Conservation (phyloP, 805 yeast genomes). For the Myxozyma udenii region DNA sequence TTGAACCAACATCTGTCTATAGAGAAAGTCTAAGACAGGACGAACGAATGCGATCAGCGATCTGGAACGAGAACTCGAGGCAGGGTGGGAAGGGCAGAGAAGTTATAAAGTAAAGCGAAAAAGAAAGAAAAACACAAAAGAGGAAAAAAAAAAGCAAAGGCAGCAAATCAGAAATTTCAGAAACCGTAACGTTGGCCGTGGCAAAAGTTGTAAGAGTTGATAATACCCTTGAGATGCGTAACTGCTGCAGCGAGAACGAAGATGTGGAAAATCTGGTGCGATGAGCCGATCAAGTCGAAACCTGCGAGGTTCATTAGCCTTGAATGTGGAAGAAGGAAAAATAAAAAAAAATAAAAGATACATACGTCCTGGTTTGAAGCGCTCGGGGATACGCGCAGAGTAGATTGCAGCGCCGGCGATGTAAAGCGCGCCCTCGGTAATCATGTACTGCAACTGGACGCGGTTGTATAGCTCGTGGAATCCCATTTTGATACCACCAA, state of each 20-base stretch:
- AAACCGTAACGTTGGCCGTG: slow-evolving; percentile 26
- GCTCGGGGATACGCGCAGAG: slow-evolving; percentile 77
- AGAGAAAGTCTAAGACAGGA: no score
- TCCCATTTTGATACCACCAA: slow-evolving; percentile 50
- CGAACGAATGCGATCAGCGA: no score
- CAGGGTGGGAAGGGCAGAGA: no score
- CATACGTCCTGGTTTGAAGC: slow-evolving; percentile 62
- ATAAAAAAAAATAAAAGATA: slow-evolving; percentile 48
- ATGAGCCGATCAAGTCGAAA: slow-evolving; percentile 63
- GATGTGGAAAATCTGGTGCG: slow-evolving; percentile 75
- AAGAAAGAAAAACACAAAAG: no score
- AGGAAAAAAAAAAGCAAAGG: no score
- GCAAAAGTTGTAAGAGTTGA: slow-evolving; percentile 49
- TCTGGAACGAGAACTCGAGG: no score
- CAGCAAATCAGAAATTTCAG: slow-evolving; percentile 1
- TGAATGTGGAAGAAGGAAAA: slow-evolving; percentile 72
- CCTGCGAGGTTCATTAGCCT: slow-evolving; percentile 46
- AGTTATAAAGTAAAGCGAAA: no score
- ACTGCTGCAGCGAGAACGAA: slow-evolving; percentile 43
- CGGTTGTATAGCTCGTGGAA: slow-evolving; percentile 38
- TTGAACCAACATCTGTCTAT: no score
- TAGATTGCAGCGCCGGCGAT: slow-evolving; percentile 76
- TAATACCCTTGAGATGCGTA: slow-evolving; percentile 66
- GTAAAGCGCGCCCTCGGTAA: slow-evolving; percentile 70
- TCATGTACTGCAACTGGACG: slow-evolving; percentile 58